phyloP scores from a whole-genome alignment of 192 early-diverging fungal genomes.

The Pecoramyces ruminantium region DNA sequence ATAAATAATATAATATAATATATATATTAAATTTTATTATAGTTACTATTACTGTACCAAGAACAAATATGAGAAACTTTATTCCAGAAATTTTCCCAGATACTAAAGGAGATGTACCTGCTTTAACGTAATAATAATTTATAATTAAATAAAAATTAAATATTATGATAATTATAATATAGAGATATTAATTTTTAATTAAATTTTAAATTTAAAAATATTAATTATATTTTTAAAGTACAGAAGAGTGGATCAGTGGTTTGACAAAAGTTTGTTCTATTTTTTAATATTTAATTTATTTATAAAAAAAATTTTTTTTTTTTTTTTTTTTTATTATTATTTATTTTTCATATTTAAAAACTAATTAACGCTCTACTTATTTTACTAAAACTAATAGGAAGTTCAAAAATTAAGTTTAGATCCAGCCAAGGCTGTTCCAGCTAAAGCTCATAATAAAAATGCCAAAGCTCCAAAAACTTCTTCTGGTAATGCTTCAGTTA shows the following conservation, averaged over 20 bases:
- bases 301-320: too few species aligned
- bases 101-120: constrained; percentile 32
- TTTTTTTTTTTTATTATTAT: too few species aligned
- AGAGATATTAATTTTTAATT: too few species aligned
- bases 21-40: constrained; percentile 45
- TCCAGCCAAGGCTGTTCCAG: neutral
- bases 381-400: neutral
- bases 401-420: neutral
- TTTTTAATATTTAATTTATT: too few species aligned
- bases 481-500: neutral
- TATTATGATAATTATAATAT: too few species aligned
- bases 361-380: too few species aligned
- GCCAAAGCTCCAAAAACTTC: neutral
- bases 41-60: neutral
- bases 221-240: too few species aligned
- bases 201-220: too few species aligned
- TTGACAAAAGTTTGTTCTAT: neutral
- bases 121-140: constrained; percentile 10
- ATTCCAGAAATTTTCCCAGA: constrained; percentile 64
- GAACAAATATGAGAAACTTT: neutral
- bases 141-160: too few species aligned
- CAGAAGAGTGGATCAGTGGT: neutral
- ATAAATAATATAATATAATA: too few species aligned
- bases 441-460: neutral
- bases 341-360: neutral